Base-by-base conservation (phyloP, 768 basidiomycete genomes). In the Cyathus striatus region DNA sequence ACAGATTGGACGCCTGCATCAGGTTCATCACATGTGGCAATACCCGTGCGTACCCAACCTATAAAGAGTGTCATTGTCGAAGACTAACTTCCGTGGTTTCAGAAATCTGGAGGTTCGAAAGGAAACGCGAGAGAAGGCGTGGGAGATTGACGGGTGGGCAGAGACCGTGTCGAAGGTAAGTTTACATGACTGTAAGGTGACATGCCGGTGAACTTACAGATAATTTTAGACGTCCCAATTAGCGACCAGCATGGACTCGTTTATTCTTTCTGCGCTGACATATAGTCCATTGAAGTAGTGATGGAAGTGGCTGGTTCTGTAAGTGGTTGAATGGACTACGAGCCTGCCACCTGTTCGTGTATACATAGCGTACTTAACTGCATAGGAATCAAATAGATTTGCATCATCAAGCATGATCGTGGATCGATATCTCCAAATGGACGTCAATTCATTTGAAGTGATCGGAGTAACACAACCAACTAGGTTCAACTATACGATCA, bases 1-100 rank as follows among this genome's bases (percentile, higher is more conserved):
- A 43, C 90, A 91, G 61, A 72, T 90, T 37, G 90, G 90, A 40
- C 76, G 85, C 38, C 69, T 90, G 42, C 86, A 90, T 57, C 78
- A 90, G 51, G 95, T 96, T 6, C 89, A 97, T 59, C 95, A 97
- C 65, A 78, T 97, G 67, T 98, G 95, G 95, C 94, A 97, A 65
- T 95, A 95, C 60, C 83, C 83, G 90, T 91, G 55, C 59, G 83
- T 75, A 46, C 21, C 38, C 4, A 10, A n/a, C n/a, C 21, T 12
- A 32, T 21, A n/a, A n/a, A n/a, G n/a, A n/a, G n/a, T n/a, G n/a
- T n/a, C n/a, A n/a, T n/a, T n/a, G n/a, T 9, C n/a, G n/a, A n/a
- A n/a, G n/a, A n/a, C n/a, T 10, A 30, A 30, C 27, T 30, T 30
- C 10, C 27, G 16, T 30, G n/a, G n/a, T n/a, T n/a, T n/a, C 47